Evolutionary conservation across 169 alveolate genomes (phyloP), one percentile per base, ranked within the genome.

Genomic region (Eimeria necatrix): DNA sequence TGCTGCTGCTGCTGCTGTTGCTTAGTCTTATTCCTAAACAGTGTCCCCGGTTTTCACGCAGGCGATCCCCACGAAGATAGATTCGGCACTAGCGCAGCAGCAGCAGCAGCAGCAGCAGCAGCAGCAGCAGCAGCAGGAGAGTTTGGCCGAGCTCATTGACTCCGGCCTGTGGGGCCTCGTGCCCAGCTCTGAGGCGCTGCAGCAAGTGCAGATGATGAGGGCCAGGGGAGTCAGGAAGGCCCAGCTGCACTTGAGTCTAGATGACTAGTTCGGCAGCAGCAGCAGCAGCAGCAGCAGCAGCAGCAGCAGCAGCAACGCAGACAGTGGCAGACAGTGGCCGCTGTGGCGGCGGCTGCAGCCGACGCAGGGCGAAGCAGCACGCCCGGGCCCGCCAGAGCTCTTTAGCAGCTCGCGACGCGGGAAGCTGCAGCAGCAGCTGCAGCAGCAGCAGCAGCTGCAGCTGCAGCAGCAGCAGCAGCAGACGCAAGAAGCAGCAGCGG

Each of bases 91-190:
- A 4, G 20, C 41, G 41, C 48, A 71, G n/a, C 81, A 71, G 49
- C 49, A 71, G 81, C 81, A 71, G 81, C 81, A 71, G 81, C 81
- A 71, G 81, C 81, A 71, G 81, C 81, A 71, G 81, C 81, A 71
- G 81, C 81, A 71, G 81, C 81, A 71, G 14, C 51, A 32, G 24
- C 26, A 24, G n/a, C 26, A 2, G 6, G 22, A 16, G 22, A 16
- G 20, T 48, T 3, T 76, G 24, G 86, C 26, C 41, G 3, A 5
- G 52, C 70, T 81, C n/a, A 18, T 81, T 20, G 86, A 76, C 9
- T 7, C 4, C 61, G 86, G 86, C 26, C 12, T 32, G 60, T 76
- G 86, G 86, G 60, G 86, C 32, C 73, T 51, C 22, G 70, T 81
- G 7, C 73, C 73, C 8, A 53, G 73, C 48, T 9, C 49, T 9